Evolutionary conservation across 768 basidiomycete species (phyloP), one percentile per base, ranked within the genome.

Genomic region (Butyriboletus loyo): DNA sequence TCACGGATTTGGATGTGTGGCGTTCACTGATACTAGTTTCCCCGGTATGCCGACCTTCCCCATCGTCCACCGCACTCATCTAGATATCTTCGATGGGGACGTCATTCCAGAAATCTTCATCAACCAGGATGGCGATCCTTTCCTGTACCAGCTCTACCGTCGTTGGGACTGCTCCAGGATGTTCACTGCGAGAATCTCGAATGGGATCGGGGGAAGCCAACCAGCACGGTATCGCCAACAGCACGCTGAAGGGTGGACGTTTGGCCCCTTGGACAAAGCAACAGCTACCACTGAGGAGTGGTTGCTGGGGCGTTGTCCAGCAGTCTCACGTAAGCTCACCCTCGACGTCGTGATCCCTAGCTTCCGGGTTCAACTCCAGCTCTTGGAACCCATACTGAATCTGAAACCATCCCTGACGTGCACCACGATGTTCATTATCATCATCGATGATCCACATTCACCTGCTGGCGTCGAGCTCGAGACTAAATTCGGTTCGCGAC

Each of bases 11-110:
- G 83, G 81, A 10, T 83, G 81, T 36, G 75, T 84, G 2, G 76
- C 81, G 0, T 83, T 85, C 65, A 81, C 75, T 7, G 81, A 83
- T 55, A 67, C 62, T 17, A 70, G 73, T 9, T 84, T 82, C 57
- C 79, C 77, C 0, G 84, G 81, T 0, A 82, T 84, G 80, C 82
- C 81, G 0, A 83, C 82, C 0, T 83, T 84, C 56, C 83, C 84
- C 1, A 70, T 83, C 46, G 45, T 85, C 39, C 80, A 83, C 51
- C 74, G 75, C 24, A 77, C 68, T 0, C 83, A 85, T 57, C 67
- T 85, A 63, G 75, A 82, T 28, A 77, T 82, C 39, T 84, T 85
- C 56, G 52, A 64, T 0, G 80, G 81, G 5, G 63, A 73, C 11
- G 70, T 83, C 22, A 61, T 85, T 14, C 82, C 83, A 0, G 68